These are phyloP conservation scores for thale cress (Arabidopsis thaliana) DNA, from an alignment of 345 rosid genomes.

Conservation along the genomic window DNA sequence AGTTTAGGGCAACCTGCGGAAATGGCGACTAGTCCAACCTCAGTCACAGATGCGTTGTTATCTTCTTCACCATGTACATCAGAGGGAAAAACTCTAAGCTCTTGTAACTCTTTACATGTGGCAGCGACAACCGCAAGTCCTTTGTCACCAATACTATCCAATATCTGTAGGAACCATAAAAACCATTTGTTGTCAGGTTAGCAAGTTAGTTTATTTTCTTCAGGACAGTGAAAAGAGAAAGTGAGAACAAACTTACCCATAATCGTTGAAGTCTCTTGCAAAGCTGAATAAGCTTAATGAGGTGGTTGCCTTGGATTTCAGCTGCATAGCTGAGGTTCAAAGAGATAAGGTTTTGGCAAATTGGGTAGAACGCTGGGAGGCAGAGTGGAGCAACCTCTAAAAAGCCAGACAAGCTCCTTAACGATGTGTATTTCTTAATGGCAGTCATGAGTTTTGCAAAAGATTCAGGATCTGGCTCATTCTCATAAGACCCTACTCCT, in stretches of 20 bases:
- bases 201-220: conserved; percentile 11
- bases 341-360: conserved; percentile 63
- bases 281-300: conserved; percentile 61
- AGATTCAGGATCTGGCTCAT: conserved; percentile 68
- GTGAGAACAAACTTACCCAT: conserved; percentile 61
- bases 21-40: conserved; percentile 84
- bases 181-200: neutral
- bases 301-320: conserved; percentile 66
- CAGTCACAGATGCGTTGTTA: conserved; percentile 68
- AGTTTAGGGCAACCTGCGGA: conserved; percentile 87
- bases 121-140: conserved; percentile 83
- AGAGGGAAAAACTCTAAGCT: conserved; percentile 90
- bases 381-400: conserved; percentile 71
- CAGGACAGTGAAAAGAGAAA: neutral
- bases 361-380: conserved; percentile 63
- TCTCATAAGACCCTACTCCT: conserved; percentile 84
- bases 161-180: conserved; percentile 58
- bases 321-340: conserved; percentile 92
- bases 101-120: conserved; percentile 81
- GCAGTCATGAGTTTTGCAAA: conserved; percentile 55
- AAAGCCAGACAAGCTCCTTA: conserved; percentile 88
- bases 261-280: conserved; percentile 80
- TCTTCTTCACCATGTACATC: conserved; percentile 63
- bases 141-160: conserved; percentile 90
- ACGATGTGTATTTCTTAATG: conserved; percentile 56